Evolutionary conservation across 1,139 yeast genomes (phyloP).

Genomic region (Lodderomyces orthopsilosis): DNA sequence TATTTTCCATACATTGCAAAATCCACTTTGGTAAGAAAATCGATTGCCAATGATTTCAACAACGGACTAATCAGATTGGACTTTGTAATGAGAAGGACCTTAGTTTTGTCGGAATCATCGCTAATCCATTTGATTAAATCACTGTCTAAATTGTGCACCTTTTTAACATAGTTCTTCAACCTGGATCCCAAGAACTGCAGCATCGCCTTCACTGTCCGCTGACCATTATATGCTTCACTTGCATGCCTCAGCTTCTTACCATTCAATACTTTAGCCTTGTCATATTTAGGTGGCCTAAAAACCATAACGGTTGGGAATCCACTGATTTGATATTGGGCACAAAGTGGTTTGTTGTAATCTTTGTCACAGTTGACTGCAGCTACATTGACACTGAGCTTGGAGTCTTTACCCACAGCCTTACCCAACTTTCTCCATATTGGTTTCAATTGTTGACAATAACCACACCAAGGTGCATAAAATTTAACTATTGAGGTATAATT

Average conservation of each 20-base stretch:
- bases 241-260: conserved; percentile 39
- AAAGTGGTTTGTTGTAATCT: conserved; percentile 60
- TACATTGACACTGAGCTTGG: conserved; percentile 61
- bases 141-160: conserved; percentile 31
- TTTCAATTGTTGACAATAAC: conserved; percentile 63
- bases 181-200: conserved; percentile 58
- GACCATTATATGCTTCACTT: conserved; percentile 68
- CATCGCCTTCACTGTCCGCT: conserved; percentile 58
- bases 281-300: conserved; percentile 75
- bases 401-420: conserved; percentile 39
- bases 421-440: conserved; percentile 64
- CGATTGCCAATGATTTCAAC: conserved; percentile 72
- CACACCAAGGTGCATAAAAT: conserved; percentile 98
- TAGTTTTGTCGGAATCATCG: conserved; percentile 19
- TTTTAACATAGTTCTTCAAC: conserved; percentile 70
- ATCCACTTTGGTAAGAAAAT: conserved; percentile 46
- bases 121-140: conserved; percentile 29
- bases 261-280: conserved; percentile 15
- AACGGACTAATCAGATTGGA: conserved; percentile 54
- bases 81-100: conserved; percentile 47
- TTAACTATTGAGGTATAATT: conserved; percentile 83
- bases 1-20: conserved; percentile 27
- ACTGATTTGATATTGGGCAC: conserved; percentile 62
- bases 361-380: conserved; percentile 88
- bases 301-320: conserved; percentile 84